Evolutionary conservation across 441 rosid genomes (phyloP), one percentile per base, ranked within the genome.

Genomic region (Pelargonium fulgidum): DNA sequence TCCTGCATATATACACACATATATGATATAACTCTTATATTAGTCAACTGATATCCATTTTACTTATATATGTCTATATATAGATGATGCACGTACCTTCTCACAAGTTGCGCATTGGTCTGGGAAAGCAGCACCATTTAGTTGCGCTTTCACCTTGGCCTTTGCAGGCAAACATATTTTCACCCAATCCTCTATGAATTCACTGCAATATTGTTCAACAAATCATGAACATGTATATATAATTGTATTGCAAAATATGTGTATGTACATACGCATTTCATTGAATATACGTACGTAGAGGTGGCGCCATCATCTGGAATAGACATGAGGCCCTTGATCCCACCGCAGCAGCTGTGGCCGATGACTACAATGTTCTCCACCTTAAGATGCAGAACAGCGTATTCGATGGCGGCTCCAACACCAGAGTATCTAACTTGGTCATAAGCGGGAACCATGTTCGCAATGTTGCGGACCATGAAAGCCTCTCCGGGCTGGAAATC

Each of bases 161-260:
- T 83, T 94, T 66, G 97, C 99, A 2, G 96, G 89, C 50, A 89
- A 42, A 62, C 91, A 75, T 64, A 91, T 77, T 70, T 87, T 87
- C 20, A 94, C 99, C 99, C 99, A 94, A 24, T 94, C 97, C 80
- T 94, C 97, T 4, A 94, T 94, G 85, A 94, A 94, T 64, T 94
- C 97, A 70, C 99, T 94, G 86, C 81, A n/a, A n/a, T n/a, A n/a
- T n/a, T n/a, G n/a, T n/a, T n/a, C n/a, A n/a, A n/a, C n/a, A n/a
- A n/a, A n/a, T n/a, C n/a, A n/a, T n/a, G n/a, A n/a, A n/a, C n/a
- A n/a, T n/a, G n/a, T n/a, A n/a, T n/a, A n/a, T n/a, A n/a, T n/a
- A n/a, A n/a, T n/a, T n/a, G n/a, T n/a, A n/a, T n/a, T n/a, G n/a
- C n/a, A n/a, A n/a, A n/a, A n/a, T n/a, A n/a, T n/a, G n/a, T n/a